Evolutionary conservation across 179 eudicot genomes (phyloP).

Genomic region (Silene coronaria): DNA sequence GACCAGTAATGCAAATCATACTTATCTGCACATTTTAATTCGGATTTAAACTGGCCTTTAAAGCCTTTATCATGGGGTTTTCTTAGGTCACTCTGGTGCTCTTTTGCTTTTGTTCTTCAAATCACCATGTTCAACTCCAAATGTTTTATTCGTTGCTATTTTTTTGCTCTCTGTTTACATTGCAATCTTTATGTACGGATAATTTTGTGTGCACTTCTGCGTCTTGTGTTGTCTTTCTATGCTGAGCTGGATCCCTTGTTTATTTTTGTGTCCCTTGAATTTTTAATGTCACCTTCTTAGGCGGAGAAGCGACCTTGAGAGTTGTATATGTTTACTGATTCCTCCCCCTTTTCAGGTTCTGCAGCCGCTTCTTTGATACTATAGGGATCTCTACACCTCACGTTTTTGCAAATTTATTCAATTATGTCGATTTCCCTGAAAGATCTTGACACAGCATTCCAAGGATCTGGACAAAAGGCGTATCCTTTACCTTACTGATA

Average conservation of each 20-base stretch:
- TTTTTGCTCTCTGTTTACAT: background rate
- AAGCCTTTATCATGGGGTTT: too few species aligned
- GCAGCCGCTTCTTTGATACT: slow-evolving; percentile 17
- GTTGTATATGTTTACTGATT: background rate
- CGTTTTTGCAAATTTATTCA: slow-evolving; percentile 12
- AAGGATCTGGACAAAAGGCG: slow-evolving; percentile 96
- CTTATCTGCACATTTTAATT: too few species aligned
- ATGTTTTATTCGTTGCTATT: too few species aligned
- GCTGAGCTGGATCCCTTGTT: background rate
- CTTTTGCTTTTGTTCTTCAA: background rate
- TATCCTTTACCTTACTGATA: slow-evolving; percentile 48
- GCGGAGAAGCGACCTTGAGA: slow-evolving; percentile 7
- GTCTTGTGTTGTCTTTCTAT: slow-evolving; percentile 4
- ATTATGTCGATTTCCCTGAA: slow-evolving; percentile 78
- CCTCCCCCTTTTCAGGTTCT: slow-evolving; percentile 23
- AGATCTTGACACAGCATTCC: slow-evolving; percentile 86
- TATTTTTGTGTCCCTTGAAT: background rate
- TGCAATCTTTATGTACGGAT: background rate
- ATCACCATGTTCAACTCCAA: background rate
- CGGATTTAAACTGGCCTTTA: too few species aligned
- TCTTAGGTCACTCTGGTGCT: background rate
- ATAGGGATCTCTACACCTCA: slow-evolving; percentile 10
- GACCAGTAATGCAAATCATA: too few species aligned
- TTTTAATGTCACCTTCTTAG: background rate
- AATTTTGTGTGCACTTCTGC: background rate